Base-by-base conservation (phyloP, 306 rosid genomes). In the Sicyos baderoa region DNA sequence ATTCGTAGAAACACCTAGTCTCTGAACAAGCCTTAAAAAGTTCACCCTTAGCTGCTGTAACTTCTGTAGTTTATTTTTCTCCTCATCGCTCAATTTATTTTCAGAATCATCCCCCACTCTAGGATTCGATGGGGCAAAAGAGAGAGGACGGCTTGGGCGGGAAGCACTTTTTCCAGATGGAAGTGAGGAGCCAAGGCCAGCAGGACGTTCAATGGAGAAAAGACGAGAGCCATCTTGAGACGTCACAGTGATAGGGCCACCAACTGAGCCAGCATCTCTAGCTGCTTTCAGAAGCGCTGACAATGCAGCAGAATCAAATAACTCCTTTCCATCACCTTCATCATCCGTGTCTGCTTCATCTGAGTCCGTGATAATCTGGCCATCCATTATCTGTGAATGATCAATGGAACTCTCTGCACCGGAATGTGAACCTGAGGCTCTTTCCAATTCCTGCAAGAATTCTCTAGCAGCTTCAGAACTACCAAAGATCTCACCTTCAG, bases 201-300 rank as follows among this genome's bases (percentile, higher is more conserved):
- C 97, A 10, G 99, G 99, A 45, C 99, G 97, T 84, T 94, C 99
- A 5, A 90, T 87, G 32, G 99, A 90, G 82, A 94, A 94, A 66
- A 94, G 96, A 82, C 85, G 82, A 6, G 97, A 81, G 44, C 97
- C 97, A 81, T 94, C 99, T 59, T 88, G 87, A 71, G 94, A 75
- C 68, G 91, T 84, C 77, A 94, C 74, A 15, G 99, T 88, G 81
- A 88, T 84, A 40, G 80, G 80, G 55, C 90, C 86, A 32, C 88
- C 96, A 70, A 88, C 97, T 32, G 89, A 82, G 68, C 86, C 87
- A 6, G 82, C 87, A 23, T 87, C 91, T 2, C 92, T 82, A 17
- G 99, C 97, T 6, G 97, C 97, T 80, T 88, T 94, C 82, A 94
- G 70, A 68, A 94, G 97, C 58, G 99, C 96, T 16, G 95, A 91